Evolutionary conservation across 371 early-diverging fungal species (phyloP).

Genomic region (Rhizomucor miehei): DNA sequence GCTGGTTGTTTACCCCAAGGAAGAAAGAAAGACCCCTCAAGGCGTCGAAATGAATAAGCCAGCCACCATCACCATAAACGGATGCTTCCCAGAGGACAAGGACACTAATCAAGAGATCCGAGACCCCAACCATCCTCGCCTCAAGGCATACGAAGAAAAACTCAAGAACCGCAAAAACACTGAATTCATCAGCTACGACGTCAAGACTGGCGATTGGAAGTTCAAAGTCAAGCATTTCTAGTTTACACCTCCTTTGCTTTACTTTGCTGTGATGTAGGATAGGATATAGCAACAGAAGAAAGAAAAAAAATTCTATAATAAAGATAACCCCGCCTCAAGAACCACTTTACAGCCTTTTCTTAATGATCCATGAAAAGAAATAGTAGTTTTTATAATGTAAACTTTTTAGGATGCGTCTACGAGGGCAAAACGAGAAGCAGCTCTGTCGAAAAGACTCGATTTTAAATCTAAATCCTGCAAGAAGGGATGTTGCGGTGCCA

Average conservation of each 20-base stretch:
- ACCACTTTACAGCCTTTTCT: too few species aligned
- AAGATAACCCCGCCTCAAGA: too few species aligned
- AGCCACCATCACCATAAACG: constrained; percentile 74
- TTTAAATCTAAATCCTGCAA: constrained; percentile 76
- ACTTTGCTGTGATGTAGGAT: too few species aligned
- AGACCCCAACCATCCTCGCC: constrained; percentile 68
- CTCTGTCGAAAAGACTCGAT: constrained; percentile 78
- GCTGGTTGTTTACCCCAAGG: constrained; percentile 83
- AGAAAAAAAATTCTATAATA: too few species aligned
- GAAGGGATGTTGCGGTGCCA: constrained; percentile 79
- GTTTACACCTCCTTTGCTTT: too few species aligned
- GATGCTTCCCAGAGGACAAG: constrained; percentile 83
- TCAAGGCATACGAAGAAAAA: constrained; percentile 65
- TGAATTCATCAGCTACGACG: constrained; percentile 73
- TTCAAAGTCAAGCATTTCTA: constrained; percentile 88
- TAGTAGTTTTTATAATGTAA: neutral
- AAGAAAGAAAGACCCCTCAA: constrained; percentile 69
- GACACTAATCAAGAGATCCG: constrained; percentile 64
- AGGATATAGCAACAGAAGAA: too few species aligned
- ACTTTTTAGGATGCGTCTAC: constrained; percentile 29
- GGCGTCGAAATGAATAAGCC: constrained; percentile 89
- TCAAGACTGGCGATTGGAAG: constrained; percentile 79
- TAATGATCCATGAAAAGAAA: neutral
- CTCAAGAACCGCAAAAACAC: constrained; percentile 69
- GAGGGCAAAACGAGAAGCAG: constrained; percentile 40